Evolutionary conservation across 176 grass and related monocot genomes (phyloP).

Genomic region (Avena atlantica): DNA sequence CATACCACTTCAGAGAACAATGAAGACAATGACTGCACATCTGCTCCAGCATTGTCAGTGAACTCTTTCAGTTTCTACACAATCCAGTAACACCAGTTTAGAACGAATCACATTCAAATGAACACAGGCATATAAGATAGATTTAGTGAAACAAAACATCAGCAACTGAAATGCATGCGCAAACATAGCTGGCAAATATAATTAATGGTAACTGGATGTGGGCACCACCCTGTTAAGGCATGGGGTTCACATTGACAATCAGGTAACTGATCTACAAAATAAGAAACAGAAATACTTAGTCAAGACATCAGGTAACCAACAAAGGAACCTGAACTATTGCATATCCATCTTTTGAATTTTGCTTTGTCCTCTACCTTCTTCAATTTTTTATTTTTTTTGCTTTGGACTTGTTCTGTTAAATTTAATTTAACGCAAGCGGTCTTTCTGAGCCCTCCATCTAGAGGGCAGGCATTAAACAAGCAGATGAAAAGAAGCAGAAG

Average conservation of each 20-base stretch:
- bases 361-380: too few species aligned
- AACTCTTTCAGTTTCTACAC: conserved; percentile 94
- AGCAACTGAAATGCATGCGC: not conserved
- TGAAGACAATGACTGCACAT: conserved; percentile 77
- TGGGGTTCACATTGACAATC: not conserved
- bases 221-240: not conserved
- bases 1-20: conserved; percentile 91
- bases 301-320: not conserved
- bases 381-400: too few species aligned
- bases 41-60: conserved; percentile 80
- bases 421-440: conserved; percentile 11
- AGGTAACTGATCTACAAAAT: conserved; percentile 31
- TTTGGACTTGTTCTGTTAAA: conserved; percentile 4
- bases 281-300: conserved; percentile 1
- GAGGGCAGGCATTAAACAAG: conserved; percentile 18
- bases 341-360: conserved; percentile 10
- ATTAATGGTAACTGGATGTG: conserved; percentile 4
- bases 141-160: conserved; percentile 5
- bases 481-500: not conserved
- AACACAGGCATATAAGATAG: not conserved
- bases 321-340: not conserved
- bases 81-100: conserved; percentile 34
- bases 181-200: not conserved
- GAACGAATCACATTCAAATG: not conserved
- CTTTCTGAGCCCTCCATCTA: not conserved